Evolutionary conservation across 805 yeast genomes (phyloP), one percentile per base, ranked within the genome.

Genomic region (Monosporozyma aerobia): DNA sequence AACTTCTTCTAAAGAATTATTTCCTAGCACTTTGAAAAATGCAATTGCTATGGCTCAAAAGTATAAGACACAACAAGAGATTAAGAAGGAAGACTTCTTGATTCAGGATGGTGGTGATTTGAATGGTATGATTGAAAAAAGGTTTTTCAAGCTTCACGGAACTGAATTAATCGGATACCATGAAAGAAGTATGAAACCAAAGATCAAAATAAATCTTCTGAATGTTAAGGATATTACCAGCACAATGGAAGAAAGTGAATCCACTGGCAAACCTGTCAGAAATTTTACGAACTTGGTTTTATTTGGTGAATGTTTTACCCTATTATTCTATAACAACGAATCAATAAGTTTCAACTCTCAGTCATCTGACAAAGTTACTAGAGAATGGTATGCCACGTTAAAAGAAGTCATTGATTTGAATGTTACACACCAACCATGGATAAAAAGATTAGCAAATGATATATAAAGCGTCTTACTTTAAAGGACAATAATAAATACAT

Each of bases 71-170:
- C 76, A 73, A 51, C 62, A 71, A 57, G 48, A 57, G 5, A 59
- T 73, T 19, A 52, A 49, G 1, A 71, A 72, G 61, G 84, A 85
- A 63, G 97, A 97, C 0, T 83, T 73, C 61, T 71, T 92, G 70
- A 80, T 81, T 60, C 98, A 90, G 69, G 88, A 85, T 62, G 98
- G 98, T 19, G 97, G 97, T 9, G 98, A 90, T 70, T 79, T 94
- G 59, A 78, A 76, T 14, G 72, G 75, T 30, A 48, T 62, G 33
- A 80, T 90, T 82, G 80, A 86, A 59, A 79, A 85, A 57, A 76
- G 97, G 53, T 87, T 69, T 69, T 89, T 84, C 71, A 82, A 78
- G 57, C 73, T 90, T n/a, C 73, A 77, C 47, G 95, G 92, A 0
- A 77, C 82, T 8, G 79, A 82, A 37, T 71, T 90, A 58, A 74